Percentiles rank a stretch among this genome's conserved stretches.
Evolutionary conservation across 345 rosid genomes (phyloP).

Genomic region (Psidium guajava): DNA sequence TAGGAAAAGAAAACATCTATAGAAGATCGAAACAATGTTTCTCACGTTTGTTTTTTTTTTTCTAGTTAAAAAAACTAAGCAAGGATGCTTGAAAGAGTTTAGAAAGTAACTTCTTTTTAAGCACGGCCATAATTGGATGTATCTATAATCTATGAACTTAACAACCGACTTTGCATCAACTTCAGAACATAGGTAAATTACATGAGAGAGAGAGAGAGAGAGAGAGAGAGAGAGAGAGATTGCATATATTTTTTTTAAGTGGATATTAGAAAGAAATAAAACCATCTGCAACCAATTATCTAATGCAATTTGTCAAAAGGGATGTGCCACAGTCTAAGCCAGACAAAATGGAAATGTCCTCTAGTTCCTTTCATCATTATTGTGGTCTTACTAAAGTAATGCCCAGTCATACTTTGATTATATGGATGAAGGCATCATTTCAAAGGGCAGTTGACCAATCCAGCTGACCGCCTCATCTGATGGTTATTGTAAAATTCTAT

Average conservation of each 20-base stretch:
- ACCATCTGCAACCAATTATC: not conserved
- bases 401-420: not conserved
- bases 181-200: not conserved
- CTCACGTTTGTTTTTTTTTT: not conserved
- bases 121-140: not conserved
- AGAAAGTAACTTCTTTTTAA: not conserved
- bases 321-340: not conserved
- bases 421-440: not conserved
- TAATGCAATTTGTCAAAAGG: not conserved
- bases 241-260: not conserved
- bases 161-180: not conserved
- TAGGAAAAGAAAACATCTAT: not conserved
- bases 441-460: not conserved
- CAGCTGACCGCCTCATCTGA: not conserved
- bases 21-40: not conserved
- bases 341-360: not conserved
- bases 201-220: not conserved
- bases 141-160: not conserved
- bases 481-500: not conserved
- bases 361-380: not conserved
- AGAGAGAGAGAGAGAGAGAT: not conserved
- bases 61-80: not conserved
- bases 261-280: not conserved
- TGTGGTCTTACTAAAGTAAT: not conserved
- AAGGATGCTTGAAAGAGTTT: not conserved